These are phyloP conservation scores for Candida peoriensis DNA, from an alignment of 805 yeast genomes.

Conservation along the genomic window DNA sequence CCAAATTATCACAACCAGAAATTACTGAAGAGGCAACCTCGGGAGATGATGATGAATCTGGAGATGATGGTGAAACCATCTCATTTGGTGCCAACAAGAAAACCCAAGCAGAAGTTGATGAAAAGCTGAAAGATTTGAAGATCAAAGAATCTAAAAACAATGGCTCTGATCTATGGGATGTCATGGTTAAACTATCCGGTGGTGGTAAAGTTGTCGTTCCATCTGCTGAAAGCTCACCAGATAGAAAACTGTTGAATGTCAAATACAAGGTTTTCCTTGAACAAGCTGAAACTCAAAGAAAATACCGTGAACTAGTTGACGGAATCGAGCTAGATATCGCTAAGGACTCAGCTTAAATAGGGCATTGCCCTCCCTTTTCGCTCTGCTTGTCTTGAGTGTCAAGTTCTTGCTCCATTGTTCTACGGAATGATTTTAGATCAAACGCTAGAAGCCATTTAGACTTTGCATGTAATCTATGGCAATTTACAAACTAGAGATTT, in stretches of 20 bases:
- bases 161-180: conserved; percentile 75
- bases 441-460: too few relatives aligned
- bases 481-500: too few relatives aligned
- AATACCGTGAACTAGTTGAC: conserved; percentile 68
- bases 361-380: too few relatives aligned
- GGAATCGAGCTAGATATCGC: conserved; percentile 26
- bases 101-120: conserved; percentile 48
- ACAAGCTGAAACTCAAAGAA: conserved; percentile 77
- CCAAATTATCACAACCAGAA: conserved; percentile 22
- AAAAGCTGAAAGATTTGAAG: conserved; percentile 33
- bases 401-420: too few relatives aligned
- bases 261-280: conserved; percentile 86
- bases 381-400: too few relatives aligned
- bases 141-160: conserved; percentile 12
- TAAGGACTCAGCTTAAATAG: background rate
- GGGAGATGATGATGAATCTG: conserved; percentile 42
- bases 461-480: too few relatives aligned
- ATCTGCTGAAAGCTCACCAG: conserved; percentile 48
- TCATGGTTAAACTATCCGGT: conserved; percentile 81
- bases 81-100: conserved; percentile 55
- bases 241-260: conserved; percentile 63
- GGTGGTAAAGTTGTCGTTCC: conserved; percentile 80
- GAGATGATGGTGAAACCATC: conserved; percentile 45
- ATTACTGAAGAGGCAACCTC: conserved; percentile 34
- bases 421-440: too few relatives aligned